Conservation (phyloP, 805 yeast genomes). For the Groenewaldozyma tartarivorans region DNA sequence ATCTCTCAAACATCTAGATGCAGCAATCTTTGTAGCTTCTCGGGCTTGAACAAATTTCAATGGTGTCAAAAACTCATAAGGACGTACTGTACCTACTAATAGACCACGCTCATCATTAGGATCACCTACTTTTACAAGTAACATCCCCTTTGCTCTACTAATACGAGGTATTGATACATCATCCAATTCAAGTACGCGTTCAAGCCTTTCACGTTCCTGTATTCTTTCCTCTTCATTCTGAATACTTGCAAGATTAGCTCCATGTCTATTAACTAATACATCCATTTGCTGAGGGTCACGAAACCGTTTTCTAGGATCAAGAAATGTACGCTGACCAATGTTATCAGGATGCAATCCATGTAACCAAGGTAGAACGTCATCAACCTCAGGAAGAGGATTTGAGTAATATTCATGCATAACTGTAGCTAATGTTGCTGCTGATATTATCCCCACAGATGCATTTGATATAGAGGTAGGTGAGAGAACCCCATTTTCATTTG, state of each 20-base stretch:
- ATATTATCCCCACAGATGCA: conserved; percentile 9
- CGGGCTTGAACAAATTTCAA: too few species aligned
- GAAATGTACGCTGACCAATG: conserved; percentile 42
- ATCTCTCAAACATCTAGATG: neutral
- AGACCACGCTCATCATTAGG: neutral
- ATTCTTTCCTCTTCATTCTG: neutral
- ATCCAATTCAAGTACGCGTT: conserved; percentile 20
- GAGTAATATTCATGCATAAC: conserved; percentile 23
- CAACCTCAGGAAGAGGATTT: conserved; percentile 50
- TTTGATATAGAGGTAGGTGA: too few species aligned
- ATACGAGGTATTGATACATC: conserved; percentile 17
- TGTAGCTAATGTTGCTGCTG: conserved; percentile 10
- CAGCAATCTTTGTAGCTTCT: neutral
- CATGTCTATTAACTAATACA: neutral
- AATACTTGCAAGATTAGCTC: neutral
- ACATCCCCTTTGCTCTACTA: conserved; percentile 17
- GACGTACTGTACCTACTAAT: neutral
- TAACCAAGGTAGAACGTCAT: conserved; percentile 77
- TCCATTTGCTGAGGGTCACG: conserved; percentile 8
- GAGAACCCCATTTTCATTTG: too few species aligned
- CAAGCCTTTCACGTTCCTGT: conserved; percentile 5
- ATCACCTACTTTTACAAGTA: conserved; percentile 1
- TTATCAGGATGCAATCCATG: conserved; percentile 63
- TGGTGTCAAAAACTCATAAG: too few species aligned
- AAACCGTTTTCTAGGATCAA: conserved; percentile 25